phyloP scores from a whole-genome alignment of 805 yeast genomes.

The Candida sithepensis region DNA sequence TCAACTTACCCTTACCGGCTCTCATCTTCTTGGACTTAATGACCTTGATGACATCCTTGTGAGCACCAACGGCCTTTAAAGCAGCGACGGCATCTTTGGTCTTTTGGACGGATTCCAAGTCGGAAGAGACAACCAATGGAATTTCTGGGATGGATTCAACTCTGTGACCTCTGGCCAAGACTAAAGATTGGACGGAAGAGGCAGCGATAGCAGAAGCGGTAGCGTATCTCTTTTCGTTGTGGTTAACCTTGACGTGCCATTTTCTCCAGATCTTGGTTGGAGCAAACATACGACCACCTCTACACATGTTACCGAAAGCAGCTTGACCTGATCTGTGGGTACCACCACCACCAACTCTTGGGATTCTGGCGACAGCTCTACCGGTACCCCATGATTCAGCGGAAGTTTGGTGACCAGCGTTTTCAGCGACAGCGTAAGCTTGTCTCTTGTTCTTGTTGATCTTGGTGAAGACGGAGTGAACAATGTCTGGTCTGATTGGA shows the following conservation, averaged over 20 bases:
- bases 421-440: slow-evolving; percentile 99
- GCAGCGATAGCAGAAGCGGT: slow-evolving; percentile 99
- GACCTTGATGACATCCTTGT: slow-evolving; percentile 96
- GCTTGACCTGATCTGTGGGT: slow-evolving; percentile 99
- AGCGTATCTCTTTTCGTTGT: slow-evolving; percentile 99
- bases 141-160: slow-evolving; percentile 97
- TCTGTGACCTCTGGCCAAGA: slow-evolving; percentile 99
- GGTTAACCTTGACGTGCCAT: slow-evolving; percentile 99
- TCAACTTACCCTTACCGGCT: slow-evolving; percentile 99
- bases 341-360: slow-evolving; percentile 99
- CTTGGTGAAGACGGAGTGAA: slow-evolving; percentile 97
- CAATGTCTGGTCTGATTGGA: slow-evolving; percentile 99
- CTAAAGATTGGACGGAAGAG: slow-evolving; percentile 96
- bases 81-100: slow-evolving; percentile 99
- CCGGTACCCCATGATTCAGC: slow-evolving; percentile 99
- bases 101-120: slow-evolving; percentile 88
- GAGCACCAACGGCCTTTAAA: slow-evolving; percentile 98
- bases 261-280: slow-evolving; percentile 99
- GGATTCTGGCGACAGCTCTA: slow-evolving; percentile 99
- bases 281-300: slow-evolving; percentile 99
- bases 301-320: slow-evolving; percentile 99
- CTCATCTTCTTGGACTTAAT: slow-evolving; percentile 97
- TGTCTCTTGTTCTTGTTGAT: slow-evolving; percentile 99
- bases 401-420: slow-evolving; percentile 99
- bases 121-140: slow-evolving; percentile 94